These are phyloP conservation scores for Parietichytrium sp. DNA, from an alignment of 108 stramenopile genomes.

Conservation along the genomic window DNA sequence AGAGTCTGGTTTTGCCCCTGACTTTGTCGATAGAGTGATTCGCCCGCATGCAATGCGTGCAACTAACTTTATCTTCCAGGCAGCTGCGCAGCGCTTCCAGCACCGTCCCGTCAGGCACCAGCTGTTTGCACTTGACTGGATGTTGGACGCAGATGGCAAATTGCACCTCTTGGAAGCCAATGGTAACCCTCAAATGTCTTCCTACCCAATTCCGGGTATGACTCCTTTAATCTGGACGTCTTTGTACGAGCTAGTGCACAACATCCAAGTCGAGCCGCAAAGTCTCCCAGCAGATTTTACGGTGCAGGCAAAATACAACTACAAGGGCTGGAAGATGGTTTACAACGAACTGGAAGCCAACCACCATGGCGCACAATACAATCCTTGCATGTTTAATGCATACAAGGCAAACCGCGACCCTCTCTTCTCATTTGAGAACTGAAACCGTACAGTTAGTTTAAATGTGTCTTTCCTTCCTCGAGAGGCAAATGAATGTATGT, in stretches of 20 bases:
- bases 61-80: slow-evolving; percentile 29
- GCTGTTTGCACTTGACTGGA: slow-evolving; percentile 35
- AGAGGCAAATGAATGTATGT: too few relatives aligned
- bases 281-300: background rate
- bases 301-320: background rate
- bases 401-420: background rate
- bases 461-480: too few relatives aligned
- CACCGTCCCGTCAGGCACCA: background rate
- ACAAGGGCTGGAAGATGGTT: slow-evolving; percentile 29
- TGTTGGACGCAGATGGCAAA: slow-evolving; percentile 4
- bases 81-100: background rate
- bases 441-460: too few relatives aligned
- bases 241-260: slow-evolving; percentile 10
- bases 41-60: slow-evolving; percentile 31
- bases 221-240: slow-evolving; percentile 11
- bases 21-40: background rate
- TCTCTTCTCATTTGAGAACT: slow-evolving; percentile 12
- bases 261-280: background rate
- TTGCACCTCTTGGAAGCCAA: slow-evolving; percentile 30
- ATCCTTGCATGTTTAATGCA: background rate
- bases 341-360: slow-evolving; percentile 34
- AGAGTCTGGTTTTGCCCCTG: slow-evolving; percentile 18
- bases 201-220: background rate
- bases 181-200: slow-evolving; percentile 26
- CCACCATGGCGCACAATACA: background rate